Evolutionary conservation across 768 basidiomycete species (phyloP), one percentile per base, ranked within the genome.

Genomic region (Exsudoporus frostii): DNA sequence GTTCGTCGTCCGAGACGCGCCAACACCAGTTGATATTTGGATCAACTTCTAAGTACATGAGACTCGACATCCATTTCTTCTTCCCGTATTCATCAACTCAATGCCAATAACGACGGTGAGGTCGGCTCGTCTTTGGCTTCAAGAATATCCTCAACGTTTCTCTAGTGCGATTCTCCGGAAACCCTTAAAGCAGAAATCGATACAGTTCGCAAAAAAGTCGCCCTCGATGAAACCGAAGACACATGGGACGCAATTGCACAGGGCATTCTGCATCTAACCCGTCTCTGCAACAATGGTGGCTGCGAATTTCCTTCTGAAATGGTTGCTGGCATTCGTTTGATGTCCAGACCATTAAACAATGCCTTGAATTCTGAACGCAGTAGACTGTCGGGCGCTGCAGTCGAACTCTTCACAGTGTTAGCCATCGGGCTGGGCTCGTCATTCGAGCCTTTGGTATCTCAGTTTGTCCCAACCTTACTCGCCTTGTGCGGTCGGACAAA

Each of bases 331-430:
- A 68, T 90, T 32, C 81, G 81, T 41, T 71, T 76, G 1, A 62
- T 83, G 17, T 75, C 80, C 48, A 73, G 82, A 19, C 74, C 83
- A 0, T 72, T 89, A 36, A 81, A 66, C 60, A 78, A 62, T 33
- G 83, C 85, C 15, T 77, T 88, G 70, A 78, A 75, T 63, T 90
- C 90, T 0, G 90, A 92, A 65, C 79, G 90, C 15, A 83, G 84
- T 20, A 79, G 83, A 19, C 75, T 92, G 17, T 91, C 88, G 8
- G 82, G 82, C 5, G 69, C 79, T 22, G 83, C 86, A 24, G 69
- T 87, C 17, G 87, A 89, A 46, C 73, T 89, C 33, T 59, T 93
- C n/a, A 66, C 66, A 15, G 66, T 74, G 1, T 62, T 86, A 20
- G 83, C 82, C 10, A 70, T 73, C 0, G 80, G 76, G 0, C 73